These are phyloP conservation scores for Lunularia cruciata DNA, from an alignment of 225 moss, liverwort and hornwort species.

Conservation along the genomic window DNA sequence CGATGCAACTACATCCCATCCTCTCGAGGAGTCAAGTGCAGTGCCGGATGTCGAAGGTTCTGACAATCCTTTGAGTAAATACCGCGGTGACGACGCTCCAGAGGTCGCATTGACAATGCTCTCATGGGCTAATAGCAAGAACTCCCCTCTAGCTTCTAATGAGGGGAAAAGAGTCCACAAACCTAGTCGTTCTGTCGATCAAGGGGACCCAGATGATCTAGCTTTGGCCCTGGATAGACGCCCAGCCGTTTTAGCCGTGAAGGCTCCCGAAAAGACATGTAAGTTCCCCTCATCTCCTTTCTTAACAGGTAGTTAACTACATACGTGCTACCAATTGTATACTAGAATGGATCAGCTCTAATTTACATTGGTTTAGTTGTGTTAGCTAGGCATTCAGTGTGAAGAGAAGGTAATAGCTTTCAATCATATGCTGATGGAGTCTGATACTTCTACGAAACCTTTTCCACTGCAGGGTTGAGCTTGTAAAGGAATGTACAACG, in stretches of 20 bases:
- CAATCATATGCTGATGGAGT: neutral
- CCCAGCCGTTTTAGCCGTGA: slow-evolving; percentile 25
- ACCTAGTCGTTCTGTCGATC: slow-evolving; percentile 14
- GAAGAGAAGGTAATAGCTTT: neutral
- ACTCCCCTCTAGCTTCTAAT: slow-evolving; percentile 1
- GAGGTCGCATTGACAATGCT: slow-evolving; percentile 37
- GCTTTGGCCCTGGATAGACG: slow-evolving; percentile 21
- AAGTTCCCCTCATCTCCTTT: neutral
- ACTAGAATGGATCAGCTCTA: neutral
- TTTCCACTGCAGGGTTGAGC: slow-evolving; percentile 41
- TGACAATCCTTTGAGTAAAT: neutral
- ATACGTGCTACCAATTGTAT: neutral
- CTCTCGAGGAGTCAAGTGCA: neutral
- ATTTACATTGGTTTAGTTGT: neutral
- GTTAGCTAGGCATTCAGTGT: neutral
- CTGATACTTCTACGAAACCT: neutral
- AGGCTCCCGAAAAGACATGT: slow-evolving; percentile 38
- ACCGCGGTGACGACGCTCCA: slow-evolving; percentile 19
- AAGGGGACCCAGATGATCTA: slow-evolving; percentile 21
- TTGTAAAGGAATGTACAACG: slow-evolving; percentile 31
- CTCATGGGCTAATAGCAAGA: slow-evolving; percentile 26
- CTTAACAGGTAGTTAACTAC: neutral
- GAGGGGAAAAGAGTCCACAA: slow-evolving; percentile 30
- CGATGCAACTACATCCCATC: slow-evolving; percentile 7
- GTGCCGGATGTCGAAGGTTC: slow-evolving; percentile 7